Percentiles rank a stretch among this genome's conserved stretches.
Conservation (phyloP, 768 basidiomycete species). For the Russula dissimulans region DNA sequence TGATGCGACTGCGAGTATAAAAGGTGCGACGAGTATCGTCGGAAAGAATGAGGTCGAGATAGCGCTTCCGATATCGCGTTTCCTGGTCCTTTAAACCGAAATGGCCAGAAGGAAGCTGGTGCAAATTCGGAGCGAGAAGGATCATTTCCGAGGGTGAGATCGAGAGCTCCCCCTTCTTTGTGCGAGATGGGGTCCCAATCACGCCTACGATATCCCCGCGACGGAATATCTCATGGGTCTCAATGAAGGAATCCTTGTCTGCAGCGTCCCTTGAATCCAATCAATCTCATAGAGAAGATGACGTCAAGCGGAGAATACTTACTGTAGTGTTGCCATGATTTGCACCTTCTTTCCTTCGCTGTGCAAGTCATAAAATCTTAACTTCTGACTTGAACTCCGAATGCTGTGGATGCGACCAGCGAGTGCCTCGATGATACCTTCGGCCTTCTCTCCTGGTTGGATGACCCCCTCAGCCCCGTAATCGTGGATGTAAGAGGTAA, state of each 20-base stretch:
- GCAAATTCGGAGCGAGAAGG: slow-evolving; percentile 92
- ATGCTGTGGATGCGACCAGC: slow-evolving; percentile 93
- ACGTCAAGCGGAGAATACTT: slow-evolving; percentile 24
- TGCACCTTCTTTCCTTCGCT: slow-evolving; percentile 91
- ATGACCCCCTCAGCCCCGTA: slow-evolving; percentile 73
- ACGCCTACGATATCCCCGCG: slow-evolving; percentile 97
- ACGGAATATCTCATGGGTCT: slow-evolving; percentile 77
- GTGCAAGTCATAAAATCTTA: slow-evolving; percentile 90
- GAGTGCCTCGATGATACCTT: slow-evolving; percentile 49
- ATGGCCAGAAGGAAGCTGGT: slow-evolving; percentile 87
- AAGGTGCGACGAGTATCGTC: slow-evolving; percentile 85
- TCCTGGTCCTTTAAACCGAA: slow-evolving; percentile 97
- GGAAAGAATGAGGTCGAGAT: slow-evolving; percentile 95
- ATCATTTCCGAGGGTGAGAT: slow-evolving; percentile 73
- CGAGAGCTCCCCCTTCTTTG: slow-evolving; percentile 92
- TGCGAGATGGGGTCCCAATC: slow-evolving; percentile 78
- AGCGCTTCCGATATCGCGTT: slow-evolving; percentile 95
- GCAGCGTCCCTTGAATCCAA: slow-evolving; percentile 44
- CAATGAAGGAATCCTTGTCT: slow-evolving; percentile 54
- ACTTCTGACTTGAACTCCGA: slow-evolving; percentile 69
- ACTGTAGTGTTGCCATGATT: slow-evolving; percentile 87
- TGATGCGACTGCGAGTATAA: slow-evolving; percentile 76
- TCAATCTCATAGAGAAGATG: not conserved
- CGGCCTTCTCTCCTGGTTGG: slow-evolving; percentile 53
- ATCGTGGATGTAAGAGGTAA: slow-evolving; percentile 60